Evolutionary conservation across 257 asterid genomes (phyloP), one percentile per base, ranked within the genome.

Genomic region (Salvia hispanica): DNA sequence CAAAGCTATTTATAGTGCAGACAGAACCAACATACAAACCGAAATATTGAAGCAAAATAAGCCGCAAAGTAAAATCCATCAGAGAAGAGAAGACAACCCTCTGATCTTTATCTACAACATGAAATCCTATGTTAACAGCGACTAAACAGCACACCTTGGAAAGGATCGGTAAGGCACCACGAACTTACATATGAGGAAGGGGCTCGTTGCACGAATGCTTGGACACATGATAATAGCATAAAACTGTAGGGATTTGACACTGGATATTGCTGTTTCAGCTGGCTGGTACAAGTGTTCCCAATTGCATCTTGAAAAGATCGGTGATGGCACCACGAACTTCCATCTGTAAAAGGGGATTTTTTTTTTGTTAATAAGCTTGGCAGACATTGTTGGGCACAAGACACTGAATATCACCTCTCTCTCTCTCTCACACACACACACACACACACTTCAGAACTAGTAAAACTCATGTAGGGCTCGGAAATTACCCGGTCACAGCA

Each of bases 401-500:
- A 12, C 40, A 28, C 42, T 2, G 61, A 53, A 18, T 25, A 7
- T 28, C 53, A 0, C 31, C 10, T 7, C 45, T 7, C 45, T 7
- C 45, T 7, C 45, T 7, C 11, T 7, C 10, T 0, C 45, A 40
- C 45, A 40, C n/a, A n/a, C n/a, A n/a, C n/a, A n/a, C 44, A 40
- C 44, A 40, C 44, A 40, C 44, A 40, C 11, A 7, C 43, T 1
- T 5, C 45, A 40, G 45, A 40, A 40, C 45, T 40, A 40, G 44
- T 12, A 53, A 28, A 7, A 36, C 43, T 43, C 61, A 69, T 15
- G 44, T 21, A 5, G 6, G 64, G 69, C 47, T 46, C 59, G 9
- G 80, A 69, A 56, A 58, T 80, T 87, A 93, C 99, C 99, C 90
- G 99, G 82, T 93, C 92, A 61, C 92, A 85, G 90, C 95, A 88